These are phyloP conservation scores for Cucumis cinereus DNA, from an alignment of 306 rosid genomes.

Conservation along the genomic window DNA sequence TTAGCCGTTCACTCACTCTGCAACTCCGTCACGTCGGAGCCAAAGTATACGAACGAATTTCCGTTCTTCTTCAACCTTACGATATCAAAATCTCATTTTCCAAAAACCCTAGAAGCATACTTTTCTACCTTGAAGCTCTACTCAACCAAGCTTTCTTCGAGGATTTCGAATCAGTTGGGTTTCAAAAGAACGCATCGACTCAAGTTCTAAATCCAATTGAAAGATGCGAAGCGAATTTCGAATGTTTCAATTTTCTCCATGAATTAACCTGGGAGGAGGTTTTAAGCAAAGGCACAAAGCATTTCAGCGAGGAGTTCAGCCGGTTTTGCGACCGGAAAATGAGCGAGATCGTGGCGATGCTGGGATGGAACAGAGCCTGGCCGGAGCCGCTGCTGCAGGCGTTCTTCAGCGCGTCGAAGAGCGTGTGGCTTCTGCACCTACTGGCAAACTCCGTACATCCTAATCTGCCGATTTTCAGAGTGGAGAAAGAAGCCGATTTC, in stretches of 20 bases:
- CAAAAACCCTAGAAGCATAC: slow-evolving; percentile 54
- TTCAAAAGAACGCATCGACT: slow-evolving; percentile 35
- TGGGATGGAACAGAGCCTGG: slow-evolving; percentile 97
- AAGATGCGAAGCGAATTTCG: slow-evolving; percentile 43
- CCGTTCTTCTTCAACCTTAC: slow-evolving; percentile 59
- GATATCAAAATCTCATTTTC: slow-evolving; percentile 46
- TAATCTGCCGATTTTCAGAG: slow-evolving; percentile 51
- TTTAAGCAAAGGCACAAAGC: slow-evolving; percentile 71
- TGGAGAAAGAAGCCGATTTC: slow-evolving; percentile 41
- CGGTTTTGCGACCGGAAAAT: slow-evolving; percentile 82
- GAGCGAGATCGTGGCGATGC: slow-evolving; percentile 85
- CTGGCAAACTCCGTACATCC: slow-evolving; percentile 76
- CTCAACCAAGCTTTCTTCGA: slow-evolving; percentile 60
- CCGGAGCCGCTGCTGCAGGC: slow-evolving; percentile 87
- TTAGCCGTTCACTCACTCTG: slow-evolving; percentile 63
- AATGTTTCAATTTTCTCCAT: slow-evolving; percentile 33
- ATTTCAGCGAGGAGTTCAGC: slow-evolving; percentile 90
- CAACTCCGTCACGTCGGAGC: slow-evolving; percentile 72
- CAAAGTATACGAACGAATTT: slow-evolving; percentile 62
- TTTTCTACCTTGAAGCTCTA: slow-evolving; percentile 61
- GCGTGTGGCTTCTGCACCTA: slow-evolving; percentile 74
- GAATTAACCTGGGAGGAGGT: slow-evolving; percentile 85
- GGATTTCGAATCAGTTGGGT: slow-evolving; percentile 71
- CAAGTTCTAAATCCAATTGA: slow-evolving; percentile 51
- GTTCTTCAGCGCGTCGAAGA: slow-evolving; percentile 75